phyloP scores from a whole-genome alignment of 768 basidiomycete species.

The Tulasnella sp. region DNA sequence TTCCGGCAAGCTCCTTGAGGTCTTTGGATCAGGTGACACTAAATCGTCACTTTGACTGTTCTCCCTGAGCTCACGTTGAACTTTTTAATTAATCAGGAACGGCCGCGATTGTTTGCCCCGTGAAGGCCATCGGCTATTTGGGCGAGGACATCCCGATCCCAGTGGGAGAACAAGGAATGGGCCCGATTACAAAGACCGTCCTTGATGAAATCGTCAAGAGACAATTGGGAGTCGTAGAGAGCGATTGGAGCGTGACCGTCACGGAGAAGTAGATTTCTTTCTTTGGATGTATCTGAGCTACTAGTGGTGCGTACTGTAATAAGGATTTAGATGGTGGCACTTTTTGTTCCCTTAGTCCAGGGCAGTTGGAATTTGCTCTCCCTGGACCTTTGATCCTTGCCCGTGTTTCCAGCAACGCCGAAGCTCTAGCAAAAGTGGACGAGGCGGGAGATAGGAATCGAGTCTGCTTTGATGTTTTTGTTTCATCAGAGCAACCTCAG shows the following conservation, averaged over 20 bases:
- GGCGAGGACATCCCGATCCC: constrained; percentile 53
- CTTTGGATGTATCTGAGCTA: background rate
- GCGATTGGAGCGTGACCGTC: constrained; percentile 66
- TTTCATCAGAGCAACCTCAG: background rate
- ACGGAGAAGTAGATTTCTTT: background rate
- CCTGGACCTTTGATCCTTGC: background rate
- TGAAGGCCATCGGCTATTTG: constrained; percentile 55
- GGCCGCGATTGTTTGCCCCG: constrained; percentile 52
- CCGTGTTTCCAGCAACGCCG: background rate
- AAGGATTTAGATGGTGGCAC: background rate
- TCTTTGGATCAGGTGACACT: constrained; percentile 46
- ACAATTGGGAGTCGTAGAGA: constrained; percentile 71
- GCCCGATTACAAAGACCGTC: constrained; percentile 53
- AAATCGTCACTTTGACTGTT: background rate
- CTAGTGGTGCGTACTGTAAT: constrained; percentile 1
- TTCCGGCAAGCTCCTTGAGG: constrained; percentile 46
- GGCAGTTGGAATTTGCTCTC: background rate
- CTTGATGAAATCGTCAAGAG: constrained; percentile 53
- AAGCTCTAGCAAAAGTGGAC: background rate
- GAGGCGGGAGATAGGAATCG: background rate
- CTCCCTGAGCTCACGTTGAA: constrained; percentile 19
- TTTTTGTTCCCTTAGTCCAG: background rate
- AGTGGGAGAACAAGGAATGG: constrained; percentile 69
- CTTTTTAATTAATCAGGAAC: constrained; percentile 41
- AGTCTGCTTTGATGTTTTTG: background rate